Base-by-base conservation (phyloP, 768 basidiomycete genomes). In the Boletus pseudo-olivaceus region DNA sequence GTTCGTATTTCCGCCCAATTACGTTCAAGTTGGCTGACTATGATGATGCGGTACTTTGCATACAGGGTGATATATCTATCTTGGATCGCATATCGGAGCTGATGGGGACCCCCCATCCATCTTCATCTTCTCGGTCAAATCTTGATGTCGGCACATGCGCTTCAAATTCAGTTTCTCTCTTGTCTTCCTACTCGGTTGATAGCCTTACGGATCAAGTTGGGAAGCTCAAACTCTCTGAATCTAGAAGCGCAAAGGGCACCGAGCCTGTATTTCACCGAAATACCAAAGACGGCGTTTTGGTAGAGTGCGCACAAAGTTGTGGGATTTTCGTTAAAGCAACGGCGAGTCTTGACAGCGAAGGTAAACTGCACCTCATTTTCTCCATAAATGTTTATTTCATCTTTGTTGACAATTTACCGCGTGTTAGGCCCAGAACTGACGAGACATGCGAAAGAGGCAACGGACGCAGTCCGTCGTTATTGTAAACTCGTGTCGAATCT, bases 71-170 rank as follows among this genome's bases (percentile, higher is more conserved):
- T 65, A 68, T 80, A 29, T 61, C 67, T 30, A 59, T 68, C 14
- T 69, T 86, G 54, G 78, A 83, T 55, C 70, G 71, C 41, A 81
- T 85, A 51, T 73, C 73, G 11, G 59, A 53, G 23, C 55, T 82
- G 4, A 76, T 82, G 66, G 68, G 67, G 37, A 23, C 53, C 30
- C 53, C 59, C 10, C 30, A 27, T 17, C n/a, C 45, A 7, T 49
- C 59, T 15, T 46, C 57, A 15, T 47, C 57, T 6, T 26, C 54
- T 41, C 55, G 23, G 19, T 35, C 42, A 26, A 23, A 45, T 29
- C 33, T 41, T 19, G 43, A 20, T 33, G 19, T 11, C 4, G 26
- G 7, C 6, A 2, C 29, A 15, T 20, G 27, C 6, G 5, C 43
- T 37, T 53, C 51, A 14, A 44, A 26, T 12, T 3, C 19, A 10